Percentiles rank a stretch among this genome's conserved stretches.
phyloP scores from a whole-genome alignment of 208 protist genomes.

The Leishmania major region DNA sequence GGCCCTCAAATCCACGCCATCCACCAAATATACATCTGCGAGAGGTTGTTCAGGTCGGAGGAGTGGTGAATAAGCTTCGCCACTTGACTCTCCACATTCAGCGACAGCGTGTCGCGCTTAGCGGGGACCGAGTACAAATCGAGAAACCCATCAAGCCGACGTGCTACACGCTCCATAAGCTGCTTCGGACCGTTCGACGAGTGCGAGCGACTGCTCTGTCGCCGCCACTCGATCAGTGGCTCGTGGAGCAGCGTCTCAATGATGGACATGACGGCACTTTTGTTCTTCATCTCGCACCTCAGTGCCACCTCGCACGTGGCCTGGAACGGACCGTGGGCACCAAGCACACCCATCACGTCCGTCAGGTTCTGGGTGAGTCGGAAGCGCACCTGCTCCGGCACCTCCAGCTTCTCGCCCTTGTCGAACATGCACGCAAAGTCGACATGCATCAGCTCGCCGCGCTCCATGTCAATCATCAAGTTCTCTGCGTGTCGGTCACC shows the following conservation, averaged over 20 bases:
- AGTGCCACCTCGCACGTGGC: slow-evolving; percentile 86
- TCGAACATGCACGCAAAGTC: slow-evolving; percentile 98
- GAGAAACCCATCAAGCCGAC: slow-evolving; percentile 81
- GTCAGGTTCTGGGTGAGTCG: slow-evolving; percentile 97
- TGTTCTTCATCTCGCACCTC: slow-evolving; percentile 89
- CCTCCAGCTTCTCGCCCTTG: slow-evolving; percentile 92
- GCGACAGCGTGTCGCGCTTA: slow-evolving; percentile 65
- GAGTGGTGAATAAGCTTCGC: slow-evolving; percentile 93
- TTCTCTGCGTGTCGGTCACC: slow-evolving; percentile 97
- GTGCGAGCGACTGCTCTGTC: slow-evolving; percentile 20
- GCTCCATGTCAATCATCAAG: slow-evolving; percentile 90
- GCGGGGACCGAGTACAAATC: slow-evolving; percentile 69
- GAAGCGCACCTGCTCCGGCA: slow-evolving; percentile 97
- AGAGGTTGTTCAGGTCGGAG: slow-evolving; percentile 90
- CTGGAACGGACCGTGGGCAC: slow-evolving; percentile 93
- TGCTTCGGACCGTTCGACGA: slow-evolving; percentile 42
- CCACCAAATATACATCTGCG: slow-evolving; percentile 97
- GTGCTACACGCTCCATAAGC: slow-evolving; percentile 73
- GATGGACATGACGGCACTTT: slow-evolving; percentile 94
- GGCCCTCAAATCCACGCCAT: slow-evolving; percentile 91
- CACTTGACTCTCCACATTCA: slow-evolving; percentile 94
- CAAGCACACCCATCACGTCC: slow-evolving; percentile 94
- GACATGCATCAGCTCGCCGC: slow-evolving; percentile 93
- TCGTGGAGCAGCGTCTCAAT: slow-evolving; percentile 96
- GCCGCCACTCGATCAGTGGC: slow-evolving; percentile 94